Evolutionary conservation across 192 early-diverging fungal genomes (phyloP), one percentile per base, ranked within the genome.

Genomic region (Gamsiella multidivaricata): DNA sequence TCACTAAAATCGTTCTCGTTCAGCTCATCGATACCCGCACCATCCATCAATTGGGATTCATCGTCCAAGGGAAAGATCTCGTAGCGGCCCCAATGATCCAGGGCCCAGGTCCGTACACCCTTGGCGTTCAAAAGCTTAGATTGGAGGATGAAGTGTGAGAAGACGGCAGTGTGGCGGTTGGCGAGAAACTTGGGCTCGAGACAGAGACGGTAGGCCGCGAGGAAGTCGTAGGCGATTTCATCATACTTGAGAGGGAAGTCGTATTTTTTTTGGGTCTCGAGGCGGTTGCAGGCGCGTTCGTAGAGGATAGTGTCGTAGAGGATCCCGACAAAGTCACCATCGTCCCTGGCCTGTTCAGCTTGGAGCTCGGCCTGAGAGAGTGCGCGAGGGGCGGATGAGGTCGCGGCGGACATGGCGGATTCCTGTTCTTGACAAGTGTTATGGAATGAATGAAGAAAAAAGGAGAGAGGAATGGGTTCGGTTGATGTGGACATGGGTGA

Each of bases 221-320:
- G 6, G 6, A 74, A 66, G 42, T 74, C 71, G 29, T 66, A 41
- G 17, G 71, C 62, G 5, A 74, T 15, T 7, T 65, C 56, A 5
- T 61, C 50, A 32, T 74, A 74, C 20, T 49, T 54, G 32, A 74
- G 20, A 2, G 71, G 71, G 34, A 74, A 74, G 12, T 74, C 71
- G 20, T 41, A 54, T 49, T 66, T 74, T 22, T 66, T 50, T 17
- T 61, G 63, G 17, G 34, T 36, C 23, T 74, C 26, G 28, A 74
- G 32, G 18, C 71, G 71, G 23, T 74, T 29, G 51, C 54, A 58
- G 9, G 71, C 71, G 29, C 71, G 62, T 33, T 74, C 71, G 33
- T 74, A 74, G 23, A 74, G 62, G 18, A 74, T 66, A 1, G 62
- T 65, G 25, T 74, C 71, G 45, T 47, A 74, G 18, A 74, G 63